Evolutionary conservation across 2,329 filamentous ascomycete genomes (phyloP).

Genomic region (Elsinoe perseae): DNA sequence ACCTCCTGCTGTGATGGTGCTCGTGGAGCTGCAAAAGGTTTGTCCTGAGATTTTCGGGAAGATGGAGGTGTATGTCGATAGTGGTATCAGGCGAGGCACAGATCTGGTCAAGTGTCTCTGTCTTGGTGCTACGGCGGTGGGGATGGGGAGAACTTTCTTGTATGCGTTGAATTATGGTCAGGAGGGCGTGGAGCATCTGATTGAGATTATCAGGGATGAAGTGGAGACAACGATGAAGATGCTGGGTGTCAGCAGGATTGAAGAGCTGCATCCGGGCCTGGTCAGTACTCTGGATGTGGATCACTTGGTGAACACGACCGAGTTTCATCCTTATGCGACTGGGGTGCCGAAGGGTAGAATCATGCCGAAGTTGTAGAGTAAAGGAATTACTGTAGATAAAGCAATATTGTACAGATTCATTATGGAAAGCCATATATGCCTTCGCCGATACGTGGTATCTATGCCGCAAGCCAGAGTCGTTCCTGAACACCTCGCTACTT

Average conservation of each 20-base stretch:
- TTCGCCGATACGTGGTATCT: neutral
- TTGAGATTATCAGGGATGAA: constrained; percentile 45
- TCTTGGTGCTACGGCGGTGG: constrained; percentile 55
- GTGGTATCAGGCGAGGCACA: constrained; percentile 56
- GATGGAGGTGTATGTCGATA: constrained; percentile 58
- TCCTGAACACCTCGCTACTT: neutral
- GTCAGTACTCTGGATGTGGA: constrained; percentile 50
- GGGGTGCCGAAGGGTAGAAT: neutral
- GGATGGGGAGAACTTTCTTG: constrained; percentile 54
- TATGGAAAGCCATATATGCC: neutral
- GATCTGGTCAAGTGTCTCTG: constrained; percentile 62
- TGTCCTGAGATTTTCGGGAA: constrained; percentile 53
- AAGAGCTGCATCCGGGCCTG: constrained; percentile 54
- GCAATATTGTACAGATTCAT: neutral
- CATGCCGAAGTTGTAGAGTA: neutral
- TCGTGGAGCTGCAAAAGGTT: constrained; percentile 56
- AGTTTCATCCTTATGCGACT: constrained; percentile 6
- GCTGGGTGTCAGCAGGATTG: constrained; percentile 54
- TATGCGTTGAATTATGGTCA: constrained; percentile 55
- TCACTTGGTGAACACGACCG: constrained; percentile 34
- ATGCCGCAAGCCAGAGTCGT: neutral
- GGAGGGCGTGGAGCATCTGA: constrained; percentile 43
- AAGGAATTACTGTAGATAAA: neutral
- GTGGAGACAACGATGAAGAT: constrained; percentile 57
- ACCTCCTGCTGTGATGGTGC: constrained; percentile 49